Conservation (phyloP, 208 protist species). For the Leishmania aethiopica region DNA sequence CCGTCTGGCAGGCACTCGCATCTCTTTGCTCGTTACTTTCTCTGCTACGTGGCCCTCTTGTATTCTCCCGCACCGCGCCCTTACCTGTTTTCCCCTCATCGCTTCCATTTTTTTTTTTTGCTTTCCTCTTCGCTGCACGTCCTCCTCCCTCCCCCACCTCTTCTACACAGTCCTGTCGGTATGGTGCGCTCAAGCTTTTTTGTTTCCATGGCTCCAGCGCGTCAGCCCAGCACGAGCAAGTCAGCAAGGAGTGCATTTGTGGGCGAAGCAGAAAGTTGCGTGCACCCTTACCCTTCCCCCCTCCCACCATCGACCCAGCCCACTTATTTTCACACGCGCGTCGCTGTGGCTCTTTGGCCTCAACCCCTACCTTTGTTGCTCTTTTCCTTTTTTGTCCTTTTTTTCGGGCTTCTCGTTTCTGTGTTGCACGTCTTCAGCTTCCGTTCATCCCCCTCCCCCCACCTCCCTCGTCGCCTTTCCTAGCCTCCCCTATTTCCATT, state of each 20-base stretch:
- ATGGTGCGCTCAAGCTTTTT: background rate
- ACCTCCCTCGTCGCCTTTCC: background rate
- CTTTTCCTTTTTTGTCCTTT: background rate
- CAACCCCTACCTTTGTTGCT: background rate
- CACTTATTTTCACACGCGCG: background rate
- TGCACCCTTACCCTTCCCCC: background rate
- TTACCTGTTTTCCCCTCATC: background rate
- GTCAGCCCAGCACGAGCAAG: background rate
- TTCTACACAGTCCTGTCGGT: background rate
- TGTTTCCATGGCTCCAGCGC: no score
- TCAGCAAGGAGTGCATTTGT: background rate
- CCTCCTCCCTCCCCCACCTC: background rate
- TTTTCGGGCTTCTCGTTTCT: background rate
- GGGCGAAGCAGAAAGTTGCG: background rate
- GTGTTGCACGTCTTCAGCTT: background rate
- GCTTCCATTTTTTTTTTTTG: no score
- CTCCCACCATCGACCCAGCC: no score
- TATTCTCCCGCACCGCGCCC: no score
- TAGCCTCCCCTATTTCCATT: background rate
- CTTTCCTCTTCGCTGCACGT: background rate
- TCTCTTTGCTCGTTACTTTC: background rate
- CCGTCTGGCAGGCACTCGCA: background rate
- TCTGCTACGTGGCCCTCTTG: background rate
- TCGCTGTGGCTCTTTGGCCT: background rate
- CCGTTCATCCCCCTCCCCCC: background rate